Conservation (phyloP, 768 basidiomycete species). For the Trametes cingulata region DNA sequence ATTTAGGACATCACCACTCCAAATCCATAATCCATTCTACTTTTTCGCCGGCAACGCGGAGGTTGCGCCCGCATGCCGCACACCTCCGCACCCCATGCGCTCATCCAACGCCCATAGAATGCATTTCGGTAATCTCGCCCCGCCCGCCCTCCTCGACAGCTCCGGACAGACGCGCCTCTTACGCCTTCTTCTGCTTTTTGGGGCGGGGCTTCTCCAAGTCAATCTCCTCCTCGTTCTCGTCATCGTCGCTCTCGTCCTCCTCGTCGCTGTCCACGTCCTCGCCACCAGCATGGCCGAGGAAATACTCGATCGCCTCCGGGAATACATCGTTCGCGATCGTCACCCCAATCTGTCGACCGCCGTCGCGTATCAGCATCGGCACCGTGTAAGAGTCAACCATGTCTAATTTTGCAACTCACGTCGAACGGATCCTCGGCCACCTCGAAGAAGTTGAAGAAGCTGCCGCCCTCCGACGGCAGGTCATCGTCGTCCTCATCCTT, state of each 20-base stretch:
- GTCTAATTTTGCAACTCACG: constrained; percentile 42
- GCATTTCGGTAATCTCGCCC: constrained; percentile 1
- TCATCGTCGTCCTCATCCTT: constrained; percentile 63
- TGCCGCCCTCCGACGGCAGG: constrained; percentile 64
- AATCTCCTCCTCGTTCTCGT: constrained; percentile 83
- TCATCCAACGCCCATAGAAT: neutral
- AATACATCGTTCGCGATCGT: constrained; percentile 77
- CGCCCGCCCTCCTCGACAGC: neutral
- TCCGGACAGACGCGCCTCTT: constrained; percentile 23
- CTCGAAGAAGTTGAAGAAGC: constrained; percentile 90
- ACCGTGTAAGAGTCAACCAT: neutral
- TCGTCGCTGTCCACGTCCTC: constrained; percentile 67
- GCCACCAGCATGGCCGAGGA: constrained; percentile 64
- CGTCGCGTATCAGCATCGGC: constrained; percentile 11
- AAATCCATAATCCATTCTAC: constrained; percentile 10
- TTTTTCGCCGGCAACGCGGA: neutral
- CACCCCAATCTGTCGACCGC: constrained; percentile 61
- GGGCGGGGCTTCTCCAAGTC: constrained; percentile 81
- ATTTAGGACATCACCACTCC: constrained; percentile 10
- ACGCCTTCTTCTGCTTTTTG: constrained; percentile 69
- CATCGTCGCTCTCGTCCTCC: constrained; percentile 68
- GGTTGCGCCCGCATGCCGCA: neutral
- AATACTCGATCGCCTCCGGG: constrained; percentile 79
- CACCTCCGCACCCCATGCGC: constrained; percentile 5
- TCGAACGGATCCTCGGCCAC: constrained; percentile 62